Evolutionary conservation across 495 filamentous ascomycete genomes (phyloP).

Genomic region (Xylaria curta): DNA sequence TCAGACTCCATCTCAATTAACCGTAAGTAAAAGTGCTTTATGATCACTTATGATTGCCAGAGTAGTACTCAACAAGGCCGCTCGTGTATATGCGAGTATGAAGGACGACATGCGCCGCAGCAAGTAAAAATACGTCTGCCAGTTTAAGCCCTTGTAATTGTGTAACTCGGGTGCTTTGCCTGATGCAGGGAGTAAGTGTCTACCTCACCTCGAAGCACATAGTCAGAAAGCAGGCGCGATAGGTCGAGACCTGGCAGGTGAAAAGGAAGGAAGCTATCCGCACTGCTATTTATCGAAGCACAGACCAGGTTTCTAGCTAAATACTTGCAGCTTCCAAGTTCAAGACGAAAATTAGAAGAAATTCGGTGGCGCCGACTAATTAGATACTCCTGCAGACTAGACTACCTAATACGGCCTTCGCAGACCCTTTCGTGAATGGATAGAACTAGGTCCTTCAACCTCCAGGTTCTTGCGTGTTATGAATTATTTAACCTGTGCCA

Average conservation of each 20-base stretch:
- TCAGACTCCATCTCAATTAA: conserved; percentile 23
- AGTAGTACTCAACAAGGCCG: too few relatives aligned
- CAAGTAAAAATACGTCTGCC: neutral
- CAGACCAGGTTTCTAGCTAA: neutral
- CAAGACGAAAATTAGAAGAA: neutral
- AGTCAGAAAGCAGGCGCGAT: neutral
- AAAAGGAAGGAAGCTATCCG: too few relatives aligned
- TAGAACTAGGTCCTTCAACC: neutral
- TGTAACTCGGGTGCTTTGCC: neutral
- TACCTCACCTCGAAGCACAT: neutral
- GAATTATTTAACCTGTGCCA: neutral
- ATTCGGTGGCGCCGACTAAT: neutral
- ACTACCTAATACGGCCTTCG: neutral
- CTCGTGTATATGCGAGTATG: neutral
- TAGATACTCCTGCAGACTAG: neutral
- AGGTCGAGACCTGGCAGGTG: too few relatives aligned
- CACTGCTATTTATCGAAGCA: neutral
- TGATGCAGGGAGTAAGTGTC: neutral
- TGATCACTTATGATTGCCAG: too few relatives aligned
- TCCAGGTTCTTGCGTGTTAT: neutral
- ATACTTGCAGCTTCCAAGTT: neutral
- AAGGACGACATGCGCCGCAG: neutral
- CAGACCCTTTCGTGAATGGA: neutral
- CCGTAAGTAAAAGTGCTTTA: neutral
- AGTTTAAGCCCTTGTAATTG: neutral